Evolutionary conservation across 306 rosid genomes (phyloP).

Genomic region (Inga leiocalycina): DNA sequence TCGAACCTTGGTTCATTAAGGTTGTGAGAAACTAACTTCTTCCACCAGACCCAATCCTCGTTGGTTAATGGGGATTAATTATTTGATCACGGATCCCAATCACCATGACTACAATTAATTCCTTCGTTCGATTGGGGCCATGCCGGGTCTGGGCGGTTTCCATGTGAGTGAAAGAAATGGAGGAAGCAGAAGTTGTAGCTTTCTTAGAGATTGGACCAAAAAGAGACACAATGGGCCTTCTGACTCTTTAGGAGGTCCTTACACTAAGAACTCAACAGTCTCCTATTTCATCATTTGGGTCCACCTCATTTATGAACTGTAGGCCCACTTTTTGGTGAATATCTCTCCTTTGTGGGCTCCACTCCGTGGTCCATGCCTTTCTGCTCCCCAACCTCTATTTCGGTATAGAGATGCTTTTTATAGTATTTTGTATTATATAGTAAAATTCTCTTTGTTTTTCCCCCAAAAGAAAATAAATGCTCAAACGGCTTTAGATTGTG

Average conservation of each 20-base stretch:
- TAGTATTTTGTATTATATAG: not conserved
- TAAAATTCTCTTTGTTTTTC: not conserved
- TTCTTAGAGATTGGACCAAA: not conserved
- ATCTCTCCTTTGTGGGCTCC: not conserved
- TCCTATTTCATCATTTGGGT: not conserved
- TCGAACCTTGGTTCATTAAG: too few relatives aligned
- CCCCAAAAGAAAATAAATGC: not conserved
- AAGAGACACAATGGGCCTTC: conserved; percentile 22
- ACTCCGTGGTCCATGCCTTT: not conserved
- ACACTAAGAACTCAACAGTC: not conserved
- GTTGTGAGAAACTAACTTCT: too few relatives aligned
- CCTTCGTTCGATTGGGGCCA: not conserved
- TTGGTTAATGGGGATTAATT: too few relatives aligned
- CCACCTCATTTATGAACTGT: not conserved
- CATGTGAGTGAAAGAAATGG: not conserved
- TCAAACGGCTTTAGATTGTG: not conserved
- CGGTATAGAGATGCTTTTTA: not conserved
- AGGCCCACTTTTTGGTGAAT: not conserved
- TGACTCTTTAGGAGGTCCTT: not conserved
- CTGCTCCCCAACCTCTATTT: not conserved
- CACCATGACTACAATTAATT: not conserved
- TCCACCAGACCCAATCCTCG: too few relatives aligned
- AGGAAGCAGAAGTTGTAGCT: not conserved
- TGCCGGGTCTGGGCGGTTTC: not conserved
- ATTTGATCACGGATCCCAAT: too few relatives aligned